Evolutionary conservation across 2,329 filamentous ascomycete species (phyloP), one percentile per base, ranked within the genome.

Genomic region (Aphanocladium album): DNA sequence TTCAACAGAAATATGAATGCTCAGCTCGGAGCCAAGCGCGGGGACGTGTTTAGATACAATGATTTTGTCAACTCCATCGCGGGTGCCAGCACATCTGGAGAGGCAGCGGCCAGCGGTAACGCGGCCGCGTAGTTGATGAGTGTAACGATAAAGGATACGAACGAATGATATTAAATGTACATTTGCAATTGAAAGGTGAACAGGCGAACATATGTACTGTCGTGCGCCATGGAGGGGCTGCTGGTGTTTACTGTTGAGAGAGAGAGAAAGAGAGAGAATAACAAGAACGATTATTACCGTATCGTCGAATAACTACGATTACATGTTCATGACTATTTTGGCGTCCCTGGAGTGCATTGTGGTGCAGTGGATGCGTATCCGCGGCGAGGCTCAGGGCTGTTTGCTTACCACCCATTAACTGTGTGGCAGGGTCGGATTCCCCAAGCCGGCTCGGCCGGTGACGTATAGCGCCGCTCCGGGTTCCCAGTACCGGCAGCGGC

Each of bases 11-110:
- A 74, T 68, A 79, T 78, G 72, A 72, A 75, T 68, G 71, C 79
- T 64, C 75, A 84, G 63, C 64, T 87, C 69, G 75, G 81, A 61
- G 69, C 74, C 11, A 89, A 87, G 70, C 83, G 89, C 63, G 91
- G 90, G 1, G 93, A 98, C 62, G 92, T 98, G 0, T 98, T 99
- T 75, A 85, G 87, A 69, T 99, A 98, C 72, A 86, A 91, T 64
- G 95, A 99, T 62, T 98, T 98, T 76, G 91, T 98, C 64, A 83
- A 81, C 64, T 88, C 83, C 27, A 77, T 90, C 54, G 80, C 83
- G 67, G 86, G 87, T 2, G 79, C 82, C 11, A 82, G 75, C 57
- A 75, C 72, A 30, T 70, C 67, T 17, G 69, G 73, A 3, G 76
- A 77, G 51, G 63, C 63, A n/a, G 63, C 67, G 25, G 68, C 71